Evolutionary conservation across 257 asterid species (phyloP).

Genomic region (Parsonsia alboflavescens): DNA sequence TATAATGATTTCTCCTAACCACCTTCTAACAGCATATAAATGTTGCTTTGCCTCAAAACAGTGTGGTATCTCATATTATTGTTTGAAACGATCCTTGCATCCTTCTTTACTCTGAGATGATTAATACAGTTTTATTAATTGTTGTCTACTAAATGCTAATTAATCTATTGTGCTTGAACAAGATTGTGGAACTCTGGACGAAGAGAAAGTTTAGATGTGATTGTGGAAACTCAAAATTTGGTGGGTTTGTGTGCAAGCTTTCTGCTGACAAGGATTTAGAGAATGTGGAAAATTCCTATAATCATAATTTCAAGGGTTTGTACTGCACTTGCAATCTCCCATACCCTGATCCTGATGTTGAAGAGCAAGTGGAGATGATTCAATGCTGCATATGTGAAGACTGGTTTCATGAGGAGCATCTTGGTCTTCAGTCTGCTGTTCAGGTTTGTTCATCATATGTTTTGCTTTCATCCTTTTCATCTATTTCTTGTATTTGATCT

Average conservation of each 20-base stretch:
- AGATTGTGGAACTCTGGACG: constrained; percentile 98
- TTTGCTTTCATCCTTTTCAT: background rate
- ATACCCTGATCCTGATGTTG: constrained; percentile 92
- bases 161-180: constrained; percentile 24
- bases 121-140: background rate
- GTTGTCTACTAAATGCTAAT: constrained; percentile 4
- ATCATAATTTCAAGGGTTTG: constrained; percentile 86
- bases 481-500: background rate
- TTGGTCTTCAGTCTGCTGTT: constrained; percentile 56
- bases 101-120: background rate
- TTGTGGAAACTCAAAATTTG: constrained; percentile 97
- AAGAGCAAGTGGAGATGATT: constrained; percentile 87
- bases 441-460: constrained; percentile 43
- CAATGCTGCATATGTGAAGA: constrained; percentile 97
- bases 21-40: background rate
- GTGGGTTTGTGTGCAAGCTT: constrained; percentile 85
- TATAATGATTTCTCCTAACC: background rate
- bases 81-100: background rate
- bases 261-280: constrained; percentile 73
- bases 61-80: background rate
- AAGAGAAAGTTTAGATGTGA: constrained; percentile 93
- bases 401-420: constrained; percentile 98
- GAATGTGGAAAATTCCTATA: constrained; percentile 59
- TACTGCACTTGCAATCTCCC: constrained; percentile 93
- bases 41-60: background rate